Evolutionary conservation across 768 basidiomycete genomes (phyloP).

Genomic region (Suillus spraguei): DNA sequence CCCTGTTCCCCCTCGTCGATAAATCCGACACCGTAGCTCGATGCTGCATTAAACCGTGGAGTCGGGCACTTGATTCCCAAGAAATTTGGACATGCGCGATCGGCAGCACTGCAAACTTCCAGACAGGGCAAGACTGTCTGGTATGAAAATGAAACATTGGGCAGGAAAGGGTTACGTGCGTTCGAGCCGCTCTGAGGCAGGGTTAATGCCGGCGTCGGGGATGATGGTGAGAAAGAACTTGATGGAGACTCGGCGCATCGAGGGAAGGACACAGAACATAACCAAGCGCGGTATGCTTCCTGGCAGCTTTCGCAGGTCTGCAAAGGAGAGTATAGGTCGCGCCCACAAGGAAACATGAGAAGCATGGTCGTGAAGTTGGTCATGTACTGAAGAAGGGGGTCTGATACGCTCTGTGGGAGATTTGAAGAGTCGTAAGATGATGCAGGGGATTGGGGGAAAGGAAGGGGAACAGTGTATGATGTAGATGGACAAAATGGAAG

Average conservation of each 20-base stretch:
- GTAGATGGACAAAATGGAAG: slow-evolving; percentile 76
- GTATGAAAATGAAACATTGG: slow-evolving; percentile 50
- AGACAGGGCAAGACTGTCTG: slow-evolving; percentile 75
- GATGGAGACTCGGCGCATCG: slow-evolving; percentile 64
- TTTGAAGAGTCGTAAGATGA: slow-evolving; percentile 51
- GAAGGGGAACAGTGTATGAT: slow-evolving; percentile 71
- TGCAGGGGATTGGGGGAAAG: slow-evolving; percentile 45
- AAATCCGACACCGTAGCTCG: slow-evolving; percentile 78
- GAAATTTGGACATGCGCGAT: slow-evolving; percentile 77
- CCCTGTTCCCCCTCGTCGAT: slow-evolving; percentile 58
- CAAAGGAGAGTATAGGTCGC: slow-evolving; percentile 78
- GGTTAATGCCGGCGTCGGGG: slow-evolving; percentile 52
- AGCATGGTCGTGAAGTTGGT: slow-evolving; percentile 77
- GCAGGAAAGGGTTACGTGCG: slow-evolving; percentile 49
- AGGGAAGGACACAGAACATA: slow-evolving; percentile 73
- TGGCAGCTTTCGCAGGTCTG: slow-evolving; percentile 79
- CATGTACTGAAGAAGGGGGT: slow-evolving; percentile 57
- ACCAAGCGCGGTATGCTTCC: slow-evolving; percentile 72
- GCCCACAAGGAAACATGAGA: slow-evolving; percentile 74
- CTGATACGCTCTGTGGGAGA: slow-evolving; percentile 50
- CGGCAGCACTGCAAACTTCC: slow-evolving; percentile 72
- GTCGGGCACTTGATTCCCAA: slow-evolving; percentile 72
- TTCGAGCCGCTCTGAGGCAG: slow-evolving; percentile 42
- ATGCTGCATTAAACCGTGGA: slow-evolving; percentile 57
- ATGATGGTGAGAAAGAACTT: slow-evolving; percentile 33